Percentiles rank a stretch among this genome's conserved stretches.
These are phyloP conservation scores for Hypericum perforatum DNA, from an alignment of 345 rosid genomes.

Conservation along the genomic window DNA sequence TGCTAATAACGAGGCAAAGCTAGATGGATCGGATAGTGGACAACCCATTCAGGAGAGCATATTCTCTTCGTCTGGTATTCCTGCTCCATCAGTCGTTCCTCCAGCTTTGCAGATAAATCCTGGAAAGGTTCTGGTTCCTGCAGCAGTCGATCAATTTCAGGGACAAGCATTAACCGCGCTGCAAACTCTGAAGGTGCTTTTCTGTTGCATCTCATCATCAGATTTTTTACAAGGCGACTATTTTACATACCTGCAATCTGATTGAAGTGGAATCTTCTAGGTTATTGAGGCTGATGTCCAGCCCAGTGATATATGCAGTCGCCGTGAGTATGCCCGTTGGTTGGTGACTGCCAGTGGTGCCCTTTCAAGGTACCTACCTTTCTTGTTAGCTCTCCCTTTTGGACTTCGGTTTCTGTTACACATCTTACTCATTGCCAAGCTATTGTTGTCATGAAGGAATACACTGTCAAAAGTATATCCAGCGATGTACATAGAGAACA, in stretches of 20 bases:
- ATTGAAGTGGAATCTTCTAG: conserved; percentile 26
- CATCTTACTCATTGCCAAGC: conserved; percentile 10
- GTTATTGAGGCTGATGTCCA: conserved; percentile 73
- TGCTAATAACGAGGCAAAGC: conserved; percentile 24
- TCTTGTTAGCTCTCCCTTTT: conserved; percentile 10
- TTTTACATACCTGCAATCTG: neutral
- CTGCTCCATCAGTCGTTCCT: conserved; percentile 73
- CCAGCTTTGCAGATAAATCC: conserved; percentile 53
- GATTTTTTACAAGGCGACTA: neutral
- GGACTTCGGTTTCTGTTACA: conserved; percentile 13
- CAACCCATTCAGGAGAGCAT: conserved; percentile 23
- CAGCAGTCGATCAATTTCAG: conserved; percentile 79
- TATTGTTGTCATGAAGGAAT: conserved; percentile 41
- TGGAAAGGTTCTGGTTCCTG: conserved; percentile 75
- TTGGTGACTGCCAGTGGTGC: conserved; percentile 73
- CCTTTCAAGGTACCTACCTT: conserved; percentile 58
- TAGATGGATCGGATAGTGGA: conserved; percentile 23
- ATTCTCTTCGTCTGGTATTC: conserved; percentile 58
- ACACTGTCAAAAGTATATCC: conserved; percentile 78
- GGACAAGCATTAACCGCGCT: conserved; percentile 79
- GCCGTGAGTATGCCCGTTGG: conserved; percentile 95
- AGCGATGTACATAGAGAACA: conserved; percentile 88
- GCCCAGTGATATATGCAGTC: conserved; percentile 70
- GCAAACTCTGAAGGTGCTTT: conserved; percentile 74
- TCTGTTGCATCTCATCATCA: neutral